Percentiles rank a stretch among this genome's conserved stretches.
These are phyloP conservation scores for Picea sitchensis DNA, from an alignment of 75 land plant species.

Conservation along the genomic window DNA sequence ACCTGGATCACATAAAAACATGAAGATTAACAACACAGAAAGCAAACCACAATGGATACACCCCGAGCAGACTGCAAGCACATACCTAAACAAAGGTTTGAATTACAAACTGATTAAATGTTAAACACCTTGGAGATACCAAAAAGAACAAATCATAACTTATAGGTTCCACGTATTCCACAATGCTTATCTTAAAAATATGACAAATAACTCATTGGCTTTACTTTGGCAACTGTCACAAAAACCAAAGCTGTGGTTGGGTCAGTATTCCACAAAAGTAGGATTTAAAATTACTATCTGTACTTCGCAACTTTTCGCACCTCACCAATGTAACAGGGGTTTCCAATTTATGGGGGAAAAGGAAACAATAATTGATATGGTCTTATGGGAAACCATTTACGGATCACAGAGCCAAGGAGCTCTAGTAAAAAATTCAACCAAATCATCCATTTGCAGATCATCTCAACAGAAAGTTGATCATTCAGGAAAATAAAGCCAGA, in stretches of 20 bases:
- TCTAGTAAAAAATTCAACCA: no score
- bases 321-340: no score
- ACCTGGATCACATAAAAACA: conserved; percentile 24
- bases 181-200: background rate
- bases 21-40: background rate
- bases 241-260: background rate
- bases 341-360: no score
- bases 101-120: background rate
- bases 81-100: background rate
- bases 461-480: no score
- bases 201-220: background rate
- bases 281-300: background rate
- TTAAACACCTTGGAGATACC: background rate
- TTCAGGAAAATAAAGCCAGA: no score
- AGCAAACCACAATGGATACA: background rate
- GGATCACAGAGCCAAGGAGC: no score
- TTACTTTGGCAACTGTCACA: background rate
- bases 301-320: no score
- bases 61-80: background rate
- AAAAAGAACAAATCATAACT: background rate
- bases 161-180: background rate
- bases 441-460: no score
- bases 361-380: no score
- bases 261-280: background rate
- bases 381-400: no score